Base-by-base conservation (phyloP, 2,329 filamentous ascomycete species). In the Diaporthe aspalathi region DNA sequence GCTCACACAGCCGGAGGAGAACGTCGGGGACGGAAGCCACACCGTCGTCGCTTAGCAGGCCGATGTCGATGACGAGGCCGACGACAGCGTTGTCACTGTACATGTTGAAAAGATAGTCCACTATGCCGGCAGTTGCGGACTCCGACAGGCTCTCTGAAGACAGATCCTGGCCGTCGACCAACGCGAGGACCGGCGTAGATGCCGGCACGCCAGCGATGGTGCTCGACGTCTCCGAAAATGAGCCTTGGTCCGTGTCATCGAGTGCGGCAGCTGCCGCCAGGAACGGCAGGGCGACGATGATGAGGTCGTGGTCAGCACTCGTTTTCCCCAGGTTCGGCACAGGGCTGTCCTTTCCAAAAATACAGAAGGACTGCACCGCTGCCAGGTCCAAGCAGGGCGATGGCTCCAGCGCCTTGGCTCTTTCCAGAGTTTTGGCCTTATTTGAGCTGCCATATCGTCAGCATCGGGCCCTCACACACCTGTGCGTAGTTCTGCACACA, bases 101-200 rank as follows among this genome's bases (percentile, higher is more conserved):
- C 35, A 73, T 54, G 17, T 57, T 68, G 60, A 67, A 66, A 6
- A 76, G 65, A n/a, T 57, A 67, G 56, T 73, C 70, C 29, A 71
- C 68, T 2, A 72, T 73, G 2, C 32, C 27, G 5, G 70, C 54
- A 6, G 71, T 38, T 7, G 68, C 47, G 24, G 70, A 49, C 3
- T 53, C 62, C 1, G 56, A 43, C 14, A 68, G 43, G 16, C 67
- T 53, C n/a, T 71, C 66, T 17, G 47, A 49, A 12, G 68, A 62
- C 49, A 75, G 49, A 22, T 70, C 63, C 17, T 74, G 72, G 47
- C 74, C 56, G 47, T 76, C 75, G 53, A 76, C 66, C 14, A 72
- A 71, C 24, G 69, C 75, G 7, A 76, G 60, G 29, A 72, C 67
- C 38, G 68, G 68, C 4, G 62, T 73, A 24, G 70, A 65, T 11